phyloP scores from a whole-genome alignment of 352 stramenopile genomes.

The Pythium coloratum region DNA sequence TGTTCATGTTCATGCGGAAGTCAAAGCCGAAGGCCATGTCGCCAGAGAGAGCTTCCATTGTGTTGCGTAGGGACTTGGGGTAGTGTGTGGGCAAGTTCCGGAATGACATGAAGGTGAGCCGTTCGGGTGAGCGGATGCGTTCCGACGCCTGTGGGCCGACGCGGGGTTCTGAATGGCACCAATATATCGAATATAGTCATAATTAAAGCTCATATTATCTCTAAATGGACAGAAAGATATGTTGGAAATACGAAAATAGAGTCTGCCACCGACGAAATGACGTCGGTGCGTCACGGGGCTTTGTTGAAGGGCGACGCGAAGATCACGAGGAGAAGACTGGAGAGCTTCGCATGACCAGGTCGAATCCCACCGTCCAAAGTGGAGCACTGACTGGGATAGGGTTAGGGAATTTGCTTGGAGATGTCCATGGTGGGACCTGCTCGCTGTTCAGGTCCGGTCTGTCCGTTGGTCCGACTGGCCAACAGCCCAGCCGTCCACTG shows the following conservation, averaged over 20 bases:
- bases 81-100: constrained; percentile 14
- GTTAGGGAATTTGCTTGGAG: constrained; percentile 4
- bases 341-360: neutral
- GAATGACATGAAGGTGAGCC: constrained; percentile 18
- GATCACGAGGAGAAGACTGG: constrained; percentile 16
- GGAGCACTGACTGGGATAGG: constrained; percentile 14
- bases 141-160: constrained; percentile 10
- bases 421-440: neutral
- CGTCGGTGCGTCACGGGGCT: constrained; percentile 30
- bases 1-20: constrained; percentile 11
- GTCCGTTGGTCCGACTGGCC: neutral
- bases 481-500: neutral
- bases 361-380: neutral
- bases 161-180: neutral
- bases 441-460: neutral
- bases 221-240: constrained; percentile 6
- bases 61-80: neutral
- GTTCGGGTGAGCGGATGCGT: neutral
- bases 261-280: constrained; percentile 29
- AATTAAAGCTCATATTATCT: neutral
- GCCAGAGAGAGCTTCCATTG: constrained; percentile 23
- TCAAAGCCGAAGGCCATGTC: constrained; percentile 25
- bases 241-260: constrained; percentile 18
- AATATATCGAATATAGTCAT: neutral
- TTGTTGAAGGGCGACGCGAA: constrained; percentile 32